These are phyloP conservation scores for Talaromyces wortmannii DNA, from an alignment of 495 filamentous ascomycete genomes.

Conservation along the genomic window DNA sequence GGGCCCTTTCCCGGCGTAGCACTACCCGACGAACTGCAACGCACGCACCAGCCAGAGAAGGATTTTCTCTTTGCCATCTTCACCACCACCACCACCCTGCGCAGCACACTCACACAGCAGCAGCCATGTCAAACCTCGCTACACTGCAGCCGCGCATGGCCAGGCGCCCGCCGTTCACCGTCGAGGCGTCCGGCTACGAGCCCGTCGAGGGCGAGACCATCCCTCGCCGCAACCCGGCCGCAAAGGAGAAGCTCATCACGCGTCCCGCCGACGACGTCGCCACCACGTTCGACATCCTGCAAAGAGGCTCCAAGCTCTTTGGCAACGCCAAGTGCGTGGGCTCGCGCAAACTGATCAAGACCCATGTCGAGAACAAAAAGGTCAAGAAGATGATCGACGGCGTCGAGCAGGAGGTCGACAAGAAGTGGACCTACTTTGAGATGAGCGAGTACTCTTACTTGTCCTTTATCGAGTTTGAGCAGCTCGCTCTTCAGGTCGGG, in stretches of 20 bases:
- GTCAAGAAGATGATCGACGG: slow-evolving; percentile 95
- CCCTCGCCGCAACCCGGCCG: slow-evolving; percentile 69
- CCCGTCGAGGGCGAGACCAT: slow-evolving; percentile 83
- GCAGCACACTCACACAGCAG: background rate
- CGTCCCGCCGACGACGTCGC: slow-evolving; percentile 62
- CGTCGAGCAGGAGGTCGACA: slow-evolving; percentile 80
- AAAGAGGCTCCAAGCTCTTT: slow-evolving; percentile 67
- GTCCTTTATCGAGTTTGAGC: slow-evolving; percentile 85
- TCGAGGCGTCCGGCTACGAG: slow-evolving; percentile 68
- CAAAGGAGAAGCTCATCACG: slow-evolving; percentile 61
- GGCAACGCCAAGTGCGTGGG: slow-evolving; percentile 87
- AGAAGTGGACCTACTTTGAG: slow-evolving; percentile 96
- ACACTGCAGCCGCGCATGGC: slow-evolving; percentile 56
- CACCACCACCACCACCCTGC: background rate
- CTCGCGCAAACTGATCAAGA: slow-evolving; percentile 71
- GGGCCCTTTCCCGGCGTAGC: too few species aligned
- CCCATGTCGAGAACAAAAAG: slow-evolving; percentile 90
- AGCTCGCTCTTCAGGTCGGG: slow-evolving; percentile 64
- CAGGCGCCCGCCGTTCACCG: slow-evolving; percentile 59
- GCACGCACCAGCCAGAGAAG: too few species aligned
- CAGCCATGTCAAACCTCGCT: slow-evolving; percentile 30
- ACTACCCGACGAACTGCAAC: too few species aligned
- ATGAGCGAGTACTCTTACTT: slow-evolving; percentile 81
- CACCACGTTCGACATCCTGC: slow-evolving; percentile 86
- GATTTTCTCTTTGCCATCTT: background rate